Base-by-base conservation (phyloP, 225 moss, liverwort and hornwort species). In the Lunularia cruciata region DNA sequence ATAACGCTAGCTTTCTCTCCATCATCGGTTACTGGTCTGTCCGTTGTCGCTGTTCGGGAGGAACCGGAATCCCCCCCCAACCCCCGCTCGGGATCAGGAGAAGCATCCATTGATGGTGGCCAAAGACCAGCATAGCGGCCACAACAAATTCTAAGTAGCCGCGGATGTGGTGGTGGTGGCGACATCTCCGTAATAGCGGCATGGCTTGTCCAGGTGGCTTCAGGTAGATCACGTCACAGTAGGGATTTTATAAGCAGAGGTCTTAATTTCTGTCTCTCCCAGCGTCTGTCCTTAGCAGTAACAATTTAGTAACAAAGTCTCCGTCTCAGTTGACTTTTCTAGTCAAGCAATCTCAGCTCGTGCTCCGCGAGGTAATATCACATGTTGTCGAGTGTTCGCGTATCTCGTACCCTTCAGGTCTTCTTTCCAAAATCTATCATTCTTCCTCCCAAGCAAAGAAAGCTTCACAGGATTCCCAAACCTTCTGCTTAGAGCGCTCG, bases 121-220 rank as follows among this genome's bases (percentile, higher is more conserved):
- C n/a, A n/a, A n/a, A n/a, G n/a, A n/a, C n/a, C n/a, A n/a, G n/a
- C n/a, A n/a, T n/a, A n/a, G n/a, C n/a, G n/a, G n/a, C n/a, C n/a
- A n/a, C n/a, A n/a, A n/a, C n/a, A n/a, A n/a, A n/a, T n/a, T n/a
- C n/a, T n/a, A n/a, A n/a, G n/a, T n/a, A n/a, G n/a, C n/a, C n/a
- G n/a, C n/a, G 40, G 40, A 6, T 40, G 8, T 40, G 40, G 43
- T 43, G 23, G 62, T 25, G 61, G 62, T 62, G 62, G 62, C 5
- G 20, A 26, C 0, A 36, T 36, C 20, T 61, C 30, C 65, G 65
- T 4, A 47, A 19, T 19, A 47, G 28, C 46, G 31, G 67, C 67
- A 67, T 67, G 67, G 20, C 11, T n/a, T 2, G n/a, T 16, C 32
- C n/a, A 67, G 67, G 51, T 67, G 67, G 20, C 51, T 6, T n/a